Evolutionary conservation across 2,329 filamentous ascomycete species (phyloP).

Genomic region (Fusarium decemcellulare): DNA sequence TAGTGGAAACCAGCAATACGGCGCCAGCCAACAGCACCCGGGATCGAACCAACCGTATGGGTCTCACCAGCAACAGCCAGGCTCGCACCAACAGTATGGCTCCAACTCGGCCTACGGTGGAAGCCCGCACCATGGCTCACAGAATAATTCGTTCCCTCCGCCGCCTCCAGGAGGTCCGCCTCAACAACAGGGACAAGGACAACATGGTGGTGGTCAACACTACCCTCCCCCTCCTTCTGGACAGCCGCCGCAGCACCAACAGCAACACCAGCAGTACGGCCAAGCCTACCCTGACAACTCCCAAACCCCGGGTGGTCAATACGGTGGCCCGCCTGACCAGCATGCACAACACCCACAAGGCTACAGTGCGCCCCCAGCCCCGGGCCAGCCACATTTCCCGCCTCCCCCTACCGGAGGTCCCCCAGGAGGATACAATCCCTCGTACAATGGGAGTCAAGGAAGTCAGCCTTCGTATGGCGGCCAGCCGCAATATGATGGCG

Average conservation of each 20-base stretch:
- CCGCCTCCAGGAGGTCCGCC: constrained; percentile 40
- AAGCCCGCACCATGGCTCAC: constrained; percentile 41
- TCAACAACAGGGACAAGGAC: constrained; percentile 37
- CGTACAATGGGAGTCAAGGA: constrained; percentile 46
- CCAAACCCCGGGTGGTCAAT: constrained; percentile 37
- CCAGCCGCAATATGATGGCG: constrained; percentile 46
- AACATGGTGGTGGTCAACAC: constrained; percentile 22
- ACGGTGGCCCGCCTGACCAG: constrained; percentile 39
- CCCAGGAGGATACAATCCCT: constrained; percentile 48
- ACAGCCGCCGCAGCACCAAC: constrained; percentile 41
- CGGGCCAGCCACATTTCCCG: constrained; percentile 40
- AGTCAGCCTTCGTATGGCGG: constrained; percentile 49
- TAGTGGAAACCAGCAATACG: constrained; percentile 11
- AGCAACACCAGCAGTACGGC: constrained; percentile 36
- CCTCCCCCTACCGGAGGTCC: constrained; percentile 42
- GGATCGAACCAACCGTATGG: not conserved
- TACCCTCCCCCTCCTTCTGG: constrained; percentile 39
- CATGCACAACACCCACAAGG: constrained; percentile 41
- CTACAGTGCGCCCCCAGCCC: constrained; percentile 40
- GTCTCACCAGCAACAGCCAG: constrained; percentile 6
- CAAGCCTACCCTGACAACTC: constrained; percentile 40
- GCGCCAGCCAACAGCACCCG: constrained; percentile 13
- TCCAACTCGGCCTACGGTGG: constrained; percentile 35
- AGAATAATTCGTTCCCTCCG: constrained; percentile 46
- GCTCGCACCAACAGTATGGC: constrained; percentile 41